Conservation (phyloP, 2,329 filamentous ascomycete genomes). For the Biscogniauxia marginata region DNA sequence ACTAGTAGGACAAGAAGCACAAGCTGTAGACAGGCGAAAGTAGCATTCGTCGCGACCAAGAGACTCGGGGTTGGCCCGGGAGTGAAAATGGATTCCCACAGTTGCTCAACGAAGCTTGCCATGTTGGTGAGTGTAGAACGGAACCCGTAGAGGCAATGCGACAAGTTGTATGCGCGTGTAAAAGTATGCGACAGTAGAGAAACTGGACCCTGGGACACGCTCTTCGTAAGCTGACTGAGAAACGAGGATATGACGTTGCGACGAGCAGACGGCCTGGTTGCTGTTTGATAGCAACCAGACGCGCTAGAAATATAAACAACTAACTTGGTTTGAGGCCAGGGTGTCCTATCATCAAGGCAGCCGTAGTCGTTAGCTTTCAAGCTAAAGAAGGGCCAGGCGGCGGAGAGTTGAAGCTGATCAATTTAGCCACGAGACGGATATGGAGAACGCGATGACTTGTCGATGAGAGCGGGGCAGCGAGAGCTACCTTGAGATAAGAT, state of each 20-base stretch:
- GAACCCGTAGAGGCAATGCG: slow-evolving; percentile 17
- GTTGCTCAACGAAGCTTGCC: slow-evolving; percentile 66
- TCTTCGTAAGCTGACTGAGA: slow-evolving; percentile 2
- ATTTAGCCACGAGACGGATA: background rate
- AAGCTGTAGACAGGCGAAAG: slow-evolving; percentile 81
- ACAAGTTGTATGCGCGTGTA: slow-evolving; percentile 9
- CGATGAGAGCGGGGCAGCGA: background rate
- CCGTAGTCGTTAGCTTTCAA: background rate
- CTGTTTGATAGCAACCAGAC: background rate
- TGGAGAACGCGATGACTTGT: background rate
- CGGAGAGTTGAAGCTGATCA: background rate
- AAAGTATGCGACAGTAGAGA: slow-evolving; percentile 21
- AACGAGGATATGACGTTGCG: background rate
- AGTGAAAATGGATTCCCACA: slow-evolving; percentile 92
- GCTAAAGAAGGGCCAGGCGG: background rate
- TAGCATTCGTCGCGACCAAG: slow-evolving; percentile 83
- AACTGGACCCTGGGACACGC: background rate
- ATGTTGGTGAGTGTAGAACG: slow-evolving; percentile 36
- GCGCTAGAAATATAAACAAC: slow-evolving; percentile 3
- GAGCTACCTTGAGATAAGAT: background rate
- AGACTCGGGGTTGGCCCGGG: slow-evolving; percentile 87
- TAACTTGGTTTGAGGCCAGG: slow-evolving; percentile 14
- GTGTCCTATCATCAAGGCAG: slow-evolving; percentile 14
- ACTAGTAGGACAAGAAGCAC: slow-evolving; percentile 74
- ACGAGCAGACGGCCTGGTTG: background rate